Conservation (phyloP, 306 rosid species). For the Sphenostylis stenocarpa region DNA sequence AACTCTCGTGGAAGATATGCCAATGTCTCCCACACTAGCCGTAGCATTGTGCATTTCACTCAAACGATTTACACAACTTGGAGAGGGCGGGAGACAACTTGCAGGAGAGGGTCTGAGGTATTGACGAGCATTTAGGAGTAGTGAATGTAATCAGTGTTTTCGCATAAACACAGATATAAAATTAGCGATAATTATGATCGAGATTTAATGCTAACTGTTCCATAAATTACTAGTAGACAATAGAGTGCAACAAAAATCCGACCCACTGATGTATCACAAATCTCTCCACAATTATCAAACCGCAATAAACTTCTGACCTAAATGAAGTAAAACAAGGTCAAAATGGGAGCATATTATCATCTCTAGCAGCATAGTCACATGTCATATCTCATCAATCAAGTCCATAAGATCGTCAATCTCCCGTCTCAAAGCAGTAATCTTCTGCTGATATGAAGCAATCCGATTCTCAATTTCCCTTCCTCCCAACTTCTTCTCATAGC, state of each 20-base stretch:
- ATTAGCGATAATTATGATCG: background rate
- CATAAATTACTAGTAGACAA: constrained; percentile 24
- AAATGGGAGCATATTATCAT: constrained; percentile 28
- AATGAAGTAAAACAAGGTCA: constrained; percentile 32
- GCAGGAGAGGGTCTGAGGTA: too few species aligned
- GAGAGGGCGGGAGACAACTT: too few species aligned
- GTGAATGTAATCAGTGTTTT: too few species aligned
- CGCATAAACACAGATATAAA: background rate
- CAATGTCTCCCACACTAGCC: too few species aligned
- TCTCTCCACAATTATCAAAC: constrained; percentile 19
- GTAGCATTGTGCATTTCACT: too few species aligned
- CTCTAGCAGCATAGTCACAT: constrained; percentile 22
- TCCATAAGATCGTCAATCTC: constrained; percentile 88
- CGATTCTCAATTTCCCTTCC: constrained; percentile 94
- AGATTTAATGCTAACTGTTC: background rate
- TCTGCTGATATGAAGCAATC: constrained; percentile 74
- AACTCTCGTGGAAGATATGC: too few species aligned
- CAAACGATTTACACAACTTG: too few species aligned
- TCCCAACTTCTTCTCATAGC: constrained; percentile 86
- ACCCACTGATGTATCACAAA: background rate
- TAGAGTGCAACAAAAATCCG: constrained; percentile 15
- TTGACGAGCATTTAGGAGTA: too few species aligned
- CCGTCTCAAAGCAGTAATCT: constrained; percentile 67
- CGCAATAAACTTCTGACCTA: constrained; percentile 29
- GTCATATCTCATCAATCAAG: constrained; percentile 63